Base-by-base conservation (phyloP, 345 rosid species). In the Bretschneidera sinensis region DNA sequence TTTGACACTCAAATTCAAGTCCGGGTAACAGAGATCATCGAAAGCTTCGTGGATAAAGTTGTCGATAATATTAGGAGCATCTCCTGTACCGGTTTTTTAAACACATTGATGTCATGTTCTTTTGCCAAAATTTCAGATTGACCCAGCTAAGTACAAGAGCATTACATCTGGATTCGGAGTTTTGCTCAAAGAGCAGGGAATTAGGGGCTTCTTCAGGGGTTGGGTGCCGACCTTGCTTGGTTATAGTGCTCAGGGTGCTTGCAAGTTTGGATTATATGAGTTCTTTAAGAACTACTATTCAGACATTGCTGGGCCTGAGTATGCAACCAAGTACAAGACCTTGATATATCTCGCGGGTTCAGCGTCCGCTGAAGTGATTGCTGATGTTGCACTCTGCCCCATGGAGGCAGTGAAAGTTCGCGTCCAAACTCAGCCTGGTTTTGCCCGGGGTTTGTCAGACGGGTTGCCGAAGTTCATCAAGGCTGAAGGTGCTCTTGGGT, bases 401-500 rank as follows among this genome's bases (percentile, higher is more conserved):
- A 76, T 94, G 71, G 97, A 94, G 74, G 99, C 99, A 6, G 91
- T 94, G 54, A 94, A 94, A 74, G 95, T 94, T 57, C 84, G 99
- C 19, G 92, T 90, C 34, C 99, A 94, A 76, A 94, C 99, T 47
- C 96, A 90, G 65, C 96, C 96, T 48, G 99, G 95, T 52, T 94
- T 94, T 39, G 97, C 96, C 9, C 85, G 96, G 20, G 97, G 99
- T 48, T 72, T 94, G 61, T 67, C 92, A 9, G 99, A 94, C 74
- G 97, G 97, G 10, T 19, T 94, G 14, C 99, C 99, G n/a, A 94
- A 90, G 74, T 64, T 90, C 35, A 73, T 94, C 47, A 86, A 60
- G 75, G 65, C 91, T 0, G 89, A 94, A 71, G 99, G 99, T 15
- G 75, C 69, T 65, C 63, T 66, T 0, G 99, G 91, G 91, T 87